phyloP scores from a whole-genome alignment of 2,329 filamentous ascomycete genomes.

The Fusarium agapanthi region DNA sequence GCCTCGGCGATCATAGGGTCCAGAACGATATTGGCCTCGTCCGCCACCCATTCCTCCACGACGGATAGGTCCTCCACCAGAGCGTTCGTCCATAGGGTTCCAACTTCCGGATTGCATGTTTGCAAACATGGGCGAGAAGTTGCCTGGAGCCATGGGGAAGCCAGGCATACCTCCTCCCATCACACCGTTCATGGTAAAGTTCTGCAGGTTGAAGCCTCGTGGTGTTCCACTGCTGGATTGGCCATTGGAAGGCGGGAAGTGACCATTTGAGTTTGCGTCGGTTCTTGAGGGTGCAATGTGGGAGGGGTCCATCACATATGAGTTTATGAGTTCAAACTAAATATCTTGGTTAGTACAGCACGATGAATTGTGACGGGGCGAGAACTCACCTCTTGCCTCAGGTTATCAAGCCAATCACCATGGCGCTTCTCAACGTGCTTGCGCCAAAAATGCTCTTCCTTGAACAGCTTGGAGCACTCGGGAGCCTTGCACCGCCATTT shows the following conservation, averaged over 20 bases:
- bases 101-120: conserved; percentile 59
- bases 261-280: conserved; percentile 93
- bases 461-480: conserved; percentile 96
- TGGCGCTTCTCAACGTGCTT: conserved; percentile 99
- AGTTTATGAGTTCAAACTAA: conserved; percentile 88
- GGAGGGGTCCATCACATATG: conserved; percentile 91
- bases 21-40: conserved; percentile 67
- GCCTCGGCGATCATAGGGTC: conserved; percentile 77
- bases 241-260: conserved; percentile 84
- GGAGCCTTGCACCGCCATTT: conserved; percentile 98
- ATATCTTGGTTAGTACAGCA: conserved; percentile 21
- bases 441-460: conserved; percentile 95
- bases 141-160: conserved; percentile 61
- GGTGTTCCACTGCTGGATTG: conserved; percentile 85
- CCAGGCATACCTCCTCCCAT: conserved; percentile 63
- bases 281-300: conserved; percentile 94
- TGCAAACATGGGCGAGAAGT: conserved; percentile 65
- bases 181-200: conserved; percentile 69
- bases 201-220: conserved; percentile 87
- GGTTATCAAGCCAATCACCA: conserved; percentile 80
- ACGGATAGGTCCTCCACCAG: conserved; percentile 75
- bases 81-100: conserved; percentile 63
- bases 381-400: conserved; percentile 81
- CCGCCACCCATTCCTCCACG: conserved; percentile 67
- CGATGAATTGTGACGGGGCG: not conserved